Conservation (phyloP, 306 rosid genomes). For the Quercus robur region DNA sequence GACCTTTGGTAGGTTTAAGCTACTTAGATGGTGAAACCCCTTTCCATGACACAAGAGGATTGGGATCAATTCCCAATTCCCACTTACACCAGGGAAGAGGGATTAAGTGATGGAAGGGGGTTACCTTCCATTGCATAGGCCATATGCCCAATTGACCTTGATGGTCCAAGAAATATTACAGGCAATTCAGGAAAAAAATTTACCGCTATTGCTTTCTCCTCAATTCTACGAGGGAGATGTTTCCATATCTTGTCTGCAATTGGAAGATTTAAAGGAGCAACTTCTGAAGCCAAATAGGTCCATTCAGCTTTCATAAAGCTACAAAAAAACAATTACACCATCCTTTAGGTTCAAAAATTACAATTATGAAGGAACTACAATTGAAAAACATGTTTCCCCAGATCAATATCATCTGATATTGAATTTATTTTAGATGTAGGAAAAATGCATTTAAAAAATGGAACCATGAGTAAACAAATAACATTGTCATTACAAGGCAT, state of each 20-base stretch:
- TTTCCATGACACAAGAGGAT: background rate
- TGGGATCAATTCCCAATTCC: background rate
- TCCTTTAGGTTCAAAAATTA: slow-evolving; percentile 19
- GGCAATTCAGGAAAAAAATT: background rate
- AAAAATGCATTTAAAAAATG: background rate
- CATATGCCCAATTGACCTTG: background rate
- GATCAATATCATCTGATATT: background rate
- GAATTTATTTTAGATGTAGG: background rate
- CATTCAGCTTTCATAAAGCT: slow-evolving; percentile 79
- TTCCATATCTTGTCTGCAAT: slow-evolving; percentile 67
- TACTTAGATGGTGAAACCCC: background rate
- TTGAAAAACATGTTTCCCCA: background rate
- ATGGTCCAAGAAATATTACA: slow-evolving; percentile 5
- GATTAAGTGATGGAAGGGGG: background rate
- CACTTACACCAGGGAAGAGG: background rate
- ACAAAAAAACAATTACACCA: slow-evolving; percentile 31
- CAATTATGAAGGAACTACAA: background rate
- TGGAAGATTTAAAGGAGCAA: slow-evolving; percentile 49
- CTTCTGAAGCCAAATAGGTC: slow-evolving; percentile 51
- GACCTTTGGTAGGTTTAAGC: background rate
- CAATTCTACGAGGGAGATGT: slow-evolving; percentile 68
- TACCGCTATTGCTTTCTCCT: slow-evolving; percentile 50
- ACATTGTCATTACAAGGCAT: background rate
- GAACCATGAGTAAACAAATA: background rate
- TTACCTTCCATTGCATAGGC: background rate